Conservation (phyloP, 1,139 yeast genomes). For the Sugiyamaella japonica region DNA sequence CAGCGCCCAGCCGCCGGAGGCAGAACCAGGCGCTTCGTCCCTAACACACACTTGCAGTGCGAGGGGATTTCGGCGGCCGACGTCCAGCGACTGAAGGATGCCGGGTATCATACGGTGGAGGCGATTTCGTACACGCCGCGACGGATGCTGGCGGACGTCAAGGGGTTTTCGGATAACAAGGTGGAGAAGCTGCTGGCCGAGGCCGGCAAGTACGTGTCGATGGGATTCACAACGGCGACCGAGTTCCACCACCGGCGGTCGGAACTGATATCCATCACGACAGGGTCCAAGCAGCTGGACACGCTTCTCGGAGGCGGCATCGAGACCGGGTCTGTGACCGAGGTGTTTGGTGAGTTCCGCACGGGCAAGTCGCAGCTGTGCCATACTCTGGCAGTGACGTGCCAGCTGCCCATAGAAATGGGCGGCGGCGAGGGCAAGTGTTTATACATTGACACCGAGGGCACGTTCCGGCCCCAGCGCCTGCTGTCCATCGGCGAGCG, state of each 20-base stretch:
- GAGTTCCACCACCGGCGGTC: constrained; percentile 90
- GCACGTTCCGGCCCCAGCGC: constrained; percentile 92
- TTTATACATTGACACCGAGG: constrained; percentile 93
- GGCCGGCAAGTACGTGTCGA: constrained; percentile 84
- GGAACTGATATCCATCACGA: constrained; percentile 86
- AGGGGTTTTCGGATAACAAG: constrained; percentile 94
- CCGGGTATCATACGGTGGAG: constrained; percentile 88
- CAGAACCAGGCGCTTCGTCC: neutral
- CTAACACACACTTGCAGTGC: constrained; percentile 49
- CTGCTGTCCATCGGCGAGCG: constrained; percentile 87
- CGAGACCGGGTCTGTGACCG: constrained; percentile 97
- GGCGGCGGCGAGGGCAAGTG: constrained; percentile 99
- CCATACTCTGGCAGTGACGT: constrained; percentile 94
- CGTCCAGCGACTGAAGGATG: constrained; percentile 74
- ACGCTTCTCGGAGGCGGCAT: constrained; percentile 95
- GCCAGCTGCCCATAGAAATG: constrained; percentile 94
- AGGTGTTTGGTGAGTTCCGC: constrained; percentile 94
- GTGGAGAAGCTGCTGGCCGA: constrained; percentile 83
- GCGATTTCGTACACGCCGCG: constrained; percentile 90
- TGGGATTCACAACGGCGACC: constrained; percentile 97
- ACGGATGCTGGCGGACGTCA: constrained; percentile 69
- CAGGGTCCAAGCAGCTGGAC: constrained; percentile 93
- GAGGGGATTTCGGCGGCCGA: constrained; percentile 85
- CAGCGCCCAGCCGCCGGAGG: constrained; percentile 16
- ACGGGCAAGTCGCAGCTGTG: constrained; percentile 97